A percentile compares a stretch with the other conserved stretches of the same genome.
Conservation (phyloP, 1,284 basidiomycete species). For the Marasmius sp. region DNA sequence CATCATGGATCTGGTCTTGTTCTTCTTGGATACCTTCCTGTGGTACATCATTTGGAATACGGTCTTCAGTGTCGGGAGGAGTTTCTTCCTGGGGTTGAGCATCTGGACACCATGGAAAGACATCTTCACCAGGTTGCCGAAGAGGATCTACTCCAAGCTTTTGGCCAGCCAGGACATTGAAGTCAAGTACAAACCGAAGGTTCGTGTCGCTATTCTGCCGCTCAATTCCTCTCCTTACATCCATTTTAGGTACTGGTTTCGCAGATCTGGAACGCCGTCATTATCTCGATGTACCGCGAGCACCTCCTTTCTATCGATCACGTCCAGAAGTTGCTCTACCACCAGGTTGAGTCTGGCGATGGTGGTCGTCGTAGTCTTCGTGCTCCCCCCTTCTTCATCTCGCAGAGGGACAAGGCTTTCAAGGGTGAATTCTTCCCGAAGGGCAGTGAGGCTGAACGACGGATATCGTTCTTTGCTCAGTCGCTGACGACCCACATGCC, state of each 20-base stretch:
- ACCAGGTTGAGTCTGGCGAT: conserved; percentile 84
- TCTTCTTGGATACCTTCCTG: conserved; percentile 96
- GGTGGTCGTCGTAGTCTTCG: conserved; percentile 86
- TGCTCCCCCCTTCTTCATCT: conserved; percentile 94
- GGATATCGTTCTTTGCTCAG: conserved; percentile 96
- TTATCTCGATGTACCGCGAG: conserved; percentile 99
- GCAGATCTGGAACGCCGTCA: conserved; percentile 97
- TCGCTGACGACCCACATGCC: conserved; percentile 89
- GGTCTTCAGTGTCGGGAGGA: conserved; percentile 86
- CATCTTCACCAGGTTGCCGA: conserved; percentile 89
- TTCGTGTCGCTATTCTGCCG: conserved; percentile 27
- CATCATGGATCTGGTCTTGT: conserved; percentile 91
- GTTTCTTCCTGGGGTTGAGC: conserved; percentile 87
- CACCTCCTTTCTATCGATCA: conserved; percentile 95
- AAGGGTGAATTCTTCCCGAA: conserved; percentile 92
- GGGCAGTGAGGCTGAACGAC: conserved; percentile 89
- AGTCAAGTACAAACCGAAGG: conserved; percentile 96
- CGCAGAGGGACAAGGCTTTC: conserved; percentile 80
- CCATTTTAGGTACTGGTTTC: conserved; percentile 81
- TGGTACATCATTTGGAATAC: conserved; percentile 99
- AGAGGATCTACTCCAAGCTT: conserved; percentile 92
- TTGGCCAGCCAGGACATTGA: conserved; percentile 92
- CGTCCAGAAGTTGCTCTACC: conserved; percentile 92
- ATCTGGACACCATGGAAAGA: conserved; percentile 99
- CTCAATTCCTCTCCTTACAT: background rate